phyloP scores from a whole-genome alignment of 2,329 filamentous ascomycete species.

The Celoporthe dispersa region DNA sequence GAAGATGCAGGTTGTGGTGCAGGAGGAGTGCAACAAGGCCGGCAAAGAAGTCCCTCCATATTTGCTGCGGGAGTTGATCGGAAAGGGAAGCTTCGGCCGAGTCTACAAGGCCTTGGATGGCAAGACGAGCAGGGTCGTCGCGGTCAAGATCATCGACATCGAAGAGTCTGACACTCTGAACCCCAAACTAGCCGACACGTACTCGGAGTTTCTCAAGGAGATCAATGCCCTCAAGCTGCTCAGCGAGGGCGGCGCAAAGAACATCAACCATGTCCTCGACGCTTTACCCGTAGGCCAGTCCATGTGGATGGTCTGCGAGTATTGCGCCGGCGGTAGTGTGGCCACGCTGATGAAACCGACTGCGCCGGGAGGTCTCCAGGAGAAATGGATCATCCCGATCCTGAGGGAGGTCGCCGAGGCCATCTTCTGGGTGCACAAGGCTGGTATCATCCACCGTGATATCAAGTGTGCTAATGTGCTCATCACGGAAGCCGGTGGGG shows the following conservation, averaged over 20 bases:
- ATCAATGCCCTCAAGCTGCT: constrained; percentile 72
- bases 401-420: constrained; percentile 69
- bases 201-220: constrained; percentile 71
- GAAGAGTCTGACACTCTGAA: constrained; percentile 74
- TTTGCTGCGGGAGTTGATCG: constrained; percentile 72
- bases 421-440: constrained; percentile 68
- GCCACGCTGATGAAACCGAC: constrained; percentile 73
- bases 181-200: constrained; percentile 68
- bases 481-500: constrained; percentile 74
- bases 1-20: constrained; percentile 68
- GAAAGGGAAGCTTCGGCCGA: constrained; percentile 74
- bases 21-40: constrained; percentile 63
- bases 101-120: constrained; percentile 68
- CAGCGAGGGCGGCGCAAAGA: constrained; percentile 73
- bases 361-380: constrained; percentile 65
- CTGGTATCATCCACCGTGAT: constrained; percentile 72
- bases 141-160: constrained; percentile 83
- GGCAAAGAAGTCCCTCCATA: constrained; percentile 68
- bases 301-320: constrained; percentile 88
- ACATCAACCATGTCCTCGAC: constrained; percentile 82
- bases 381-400: constrained; percentile 73
- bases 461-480: constrained; percentile 81
- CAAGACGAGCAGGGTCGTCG: constrained; percentile 61
- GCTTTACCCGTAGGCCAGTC: constrained; percentile 77
- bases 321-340: constrained; percentile 83